phyloP scores from a whole-genome alignment of 106 monocot genomes.

The Narthecium ossifragum region DNA sequence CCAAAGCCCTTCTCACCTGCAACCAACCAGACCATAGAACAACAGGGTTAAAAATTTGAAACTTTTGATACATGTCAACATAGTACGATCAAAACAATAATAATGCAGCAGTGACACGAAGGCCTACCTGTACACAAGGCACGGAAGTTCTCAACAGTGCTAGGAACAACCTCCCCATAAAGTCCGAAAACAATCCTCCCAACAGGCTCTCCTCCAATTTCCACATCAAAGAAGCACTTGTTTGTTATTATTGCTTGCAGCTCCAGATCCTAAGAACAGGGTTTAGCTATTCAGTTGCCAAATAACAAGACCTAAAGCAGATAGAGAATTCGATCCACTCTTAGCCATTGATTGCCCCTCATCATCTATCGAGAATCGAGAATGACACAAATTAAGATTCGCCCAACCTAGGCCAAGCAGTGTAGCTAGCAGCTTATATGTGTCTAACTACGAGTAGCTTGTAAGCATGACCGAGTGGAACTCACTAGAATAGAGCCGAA shows the following conservation, averaged over 20 bases:
- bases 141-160: conserved; percentile 73
- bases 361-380: too few species aligned
- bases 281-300: too few species aligned
- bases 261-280: conserved; percentile 30
- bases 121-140: conserved; percentile 69
- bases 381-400: too few species aligned
- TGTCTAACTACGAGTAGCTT: too few species aligned
- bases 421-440: too few species aligned
- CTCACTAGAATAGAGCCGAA: background rate
- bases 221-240: conserved; percentile 87
- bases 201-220: conserved; percentile 63
- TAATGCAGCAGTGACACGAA: background rate
- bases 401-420: too few species aligned
- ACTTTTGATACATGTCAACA: background rate
- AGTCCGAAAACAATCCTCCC: conserved; percentile 74
- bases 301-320: too few species aligned
- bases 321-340: too few species aligned
- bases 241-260: conserved; percentile 61
- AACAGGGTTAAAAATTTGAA: background rate
- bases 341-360: too few species aligned
- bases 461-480: background rate
- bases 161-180: conserved; percentile 69
- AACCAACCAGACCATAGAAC: background rate
- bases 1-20: conserved; percentile 78
- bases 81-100: background rate